Evolutionary conservation across 352 stramenopile genomes (phyloP).

Genomic region (Globisporangium mamillatum): DNA sequence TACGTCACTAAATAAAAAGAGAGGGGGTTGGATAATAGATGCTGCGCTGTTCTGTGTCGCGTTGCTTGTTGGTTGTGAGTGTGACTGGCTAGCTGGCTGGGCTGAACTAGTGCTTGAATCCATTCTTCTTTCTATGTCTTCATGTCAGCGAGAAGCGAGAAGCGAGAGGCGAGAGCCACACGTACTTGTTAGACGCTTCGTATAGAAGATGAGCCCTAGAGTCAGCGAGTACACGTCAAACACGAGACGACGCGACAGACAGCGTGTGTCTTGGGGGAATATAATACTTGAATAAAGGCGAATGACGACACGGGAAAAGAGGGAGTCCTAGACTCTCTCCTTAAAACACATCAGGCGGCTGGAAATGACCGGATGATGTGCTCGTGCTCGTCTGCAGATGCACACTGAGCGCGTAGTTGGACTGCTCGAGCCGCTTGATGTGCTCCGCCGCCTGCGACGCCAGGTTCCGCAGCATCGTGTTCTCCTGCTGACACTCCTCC

Average conservation of each 20-base stretch:
- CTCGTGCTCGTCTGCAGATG: conserved; percentile 83
- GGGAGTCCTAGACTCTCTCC: neutral
- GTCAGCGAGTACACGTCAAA: neutral
- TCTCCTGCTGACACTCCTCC: conserved; percentile 74
- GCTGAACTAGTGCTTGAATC: neutral
- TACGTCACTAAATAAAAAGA: conserved; percentile 17
- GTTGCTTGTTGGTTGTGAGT: neutral
- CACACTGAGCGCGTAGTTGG: conserved; percentile 84
- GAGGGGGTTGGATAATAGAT: neutral
- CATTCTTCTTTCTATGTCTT: neutral
- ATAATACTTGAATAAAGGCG: conserved; percentile 3
- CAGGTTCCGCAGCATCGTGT: conserved; percentile 67
- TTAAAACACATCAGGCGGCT: conserved; percentile 75
- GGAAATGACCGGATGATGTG: conserved; percentile 25
- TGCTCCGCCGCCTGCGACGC: conserved; percentile 78
- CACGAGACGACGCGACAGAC: neutral
- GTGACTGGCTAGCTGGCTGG: neutral
- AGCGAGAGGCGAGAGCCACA: neutral
- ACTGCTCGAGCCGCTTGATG: conserved; percentile 84
- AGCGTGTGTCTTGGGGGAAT: neutral
- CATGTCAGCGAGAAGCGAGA: neutral
- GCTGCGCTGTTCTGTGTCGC: neutral
- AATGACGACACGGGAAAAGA: neutral
- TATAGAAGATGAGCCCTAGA: neutral
- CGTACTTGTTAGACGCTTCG: neutral